Base-by-base conservation (phyloP, 139 green algal species). In the Asterochloris erici region DNA sequence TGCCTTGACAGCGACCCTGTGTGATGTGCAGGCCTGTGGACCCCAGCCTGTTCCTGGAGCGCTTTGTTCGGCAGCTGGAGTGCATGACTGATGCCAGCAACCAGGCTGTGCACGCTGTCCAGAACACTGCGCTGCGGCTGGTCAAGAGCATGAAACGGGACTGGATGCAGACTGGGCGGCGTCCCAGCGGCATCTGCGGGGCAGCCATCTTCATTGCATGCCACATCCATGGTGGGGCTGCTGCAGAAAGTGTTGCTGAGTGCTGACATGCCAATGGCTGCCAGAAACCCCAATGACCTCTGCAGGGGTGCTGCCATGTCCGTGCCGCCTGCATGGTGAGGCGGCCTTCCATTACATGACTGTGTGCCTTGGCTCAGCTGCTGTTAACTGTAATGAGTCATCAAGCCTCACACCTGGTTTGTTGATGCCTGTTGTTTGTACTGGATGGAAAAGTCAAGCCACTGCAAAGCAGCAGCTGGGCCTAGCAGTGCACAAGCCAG, bases 71-170 rank as follows among this genome's bases (percentile, higher is more conserved):
- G 78, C 85, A 86, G 13, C 88, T 98, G 28, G 73, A 71, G 14
- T 81, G 86, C 19, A 80, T 80, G 76, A 69, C 24, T 10, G 76
- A 69, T 14, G 79, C 28, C 47, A 74, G 61, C 21, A 78, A 68
- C 13, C 64, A 84, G 64, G 84, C 84, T 68, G 62, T 80, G 63
- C 26, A 82, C 27, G 77, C 54, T 13, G 91, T 99, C 26, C 85
- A 86, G 38, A 92, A 92, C 89, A 98, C 96, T 14, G 93, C 95
- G 4, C 87, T 98, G 83, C 89, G 93, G 28, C 91, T 99, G 82
- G 93, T 99, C 10, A 90, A 90, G 62, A 92, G 87, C 84, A 99
- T 99, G 97, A 99, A 99, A 90, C 91, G 97, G 0, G 97, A 99
- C 90, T 99, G 97, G 97, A 98, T 99, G 90, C 96, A 98, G 87